Evolutionary conservation across 495 filamentous ascomycete genomes (phyloP).

Genomic region (Aspergillus ostianus): DNA sequence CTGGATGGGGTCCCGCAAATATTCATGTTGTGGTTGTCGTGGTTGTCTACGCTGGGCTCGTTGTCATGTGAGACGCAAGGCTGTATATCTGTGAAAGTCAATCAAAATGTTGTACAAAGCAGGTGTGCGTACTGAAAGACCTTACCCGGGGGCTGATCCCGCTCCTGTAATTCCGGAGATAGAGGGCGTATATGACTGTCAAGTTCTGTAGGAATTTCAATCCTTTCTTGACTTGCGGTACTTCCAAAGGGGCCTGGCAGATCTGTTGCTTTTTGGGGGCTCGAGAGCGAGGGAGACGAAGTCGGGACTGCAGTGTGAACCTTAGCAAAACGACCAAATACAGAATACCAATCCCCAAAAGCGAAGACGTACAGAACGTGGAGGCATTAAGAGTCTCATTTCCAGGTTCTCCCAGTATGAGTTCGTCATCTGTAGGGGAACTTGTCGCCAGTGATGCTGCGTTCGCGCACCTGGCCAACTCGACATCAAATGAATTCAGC

Average conservation of each 20-base stretch:
- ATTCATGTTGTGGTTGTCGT: slow-evolving; percentile 3
- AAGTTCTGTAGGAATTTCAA: slow-evolving; percentile 2
- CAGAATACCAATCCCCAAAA: slow-evolving; percentile 4
- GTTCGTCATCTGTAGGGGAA: slow-evolving; percentile 4
- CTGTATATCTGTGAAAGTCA: slow-evolving; percentile 3
- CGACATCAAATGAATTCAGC: slow-evolving; percentile 4
- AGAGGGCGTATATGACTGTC: slow-evolving; percentile 3
- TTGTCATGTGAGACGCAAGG: slow-evolving; percentile 4
- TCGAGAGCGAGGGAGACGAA: too few species aligned
- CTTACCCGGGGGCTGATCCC: not conserved
- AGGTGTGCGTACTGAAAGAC: slow-evolving; percentile 4
- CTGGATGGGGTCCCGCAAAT: slow-evolving; percentile 2
- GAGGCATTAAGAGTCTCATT: slow-evolving; percentile 3
- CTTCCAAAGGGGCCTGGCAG: slow-evolving; percentile 4
- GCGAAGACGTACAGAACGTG: slow-evolving; percentile 1
- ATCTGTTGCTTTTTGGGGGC: slow-evolving; percentile 1
- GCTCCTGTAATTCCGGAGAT: slow-evolving; percentile 2
- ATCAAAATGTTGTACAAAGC: slow-evolving; percentile 5
- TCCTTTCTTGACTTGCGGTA: slow-evolving; percentile 3
- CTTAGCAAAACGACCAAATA: not conserved
- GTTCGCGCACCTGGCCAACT: slow-evolving; percentile 4
- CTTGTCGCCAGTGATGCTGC: slow-evolving; percentile 4
- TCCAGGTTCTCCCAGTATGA: slow-evolving; percentile 1
- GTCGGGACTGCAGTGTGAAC: too few species aligned
- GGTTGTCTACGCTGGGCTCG: slow-evolving; percentile 2